Evolutionary conservation across 441 rosid species (phyloP).

Genomic region (Geranium incanum): DNA sequence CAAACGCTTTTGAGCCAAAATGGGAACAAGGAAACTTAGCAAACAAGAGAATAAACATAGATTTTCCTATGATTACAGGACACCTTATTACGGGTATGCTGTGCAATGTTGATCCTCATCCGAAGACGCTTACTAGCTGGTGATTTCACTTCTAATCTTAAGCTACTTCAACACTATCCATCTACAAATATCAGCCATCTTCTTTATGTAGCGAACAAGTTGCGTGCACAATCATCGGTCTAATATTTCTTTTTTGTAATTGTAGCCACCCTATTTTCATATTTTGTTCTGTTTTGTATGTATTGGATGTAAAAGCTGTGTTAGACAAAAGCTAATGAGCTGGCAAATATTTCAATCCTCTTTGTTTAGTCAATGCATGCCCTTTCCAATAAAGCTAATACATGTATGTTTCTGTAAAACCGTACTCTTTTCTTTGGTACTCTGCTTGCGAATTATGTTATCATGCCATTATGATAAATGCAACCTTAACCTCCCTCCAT

Average conservation of each 20-base stretch:
- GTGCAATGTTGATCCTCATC: slow-evolving; percentile 87
- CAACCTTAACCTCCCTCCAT: not conserved
- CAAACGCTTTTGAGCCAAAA: not conserved
- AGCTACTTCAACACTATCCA: slow-evolving; percentile 84
- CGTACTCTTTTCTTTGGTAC: not conserved
- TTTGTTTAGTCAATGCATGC: not conserved
- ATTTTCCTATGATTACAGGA: slow-evolving; percentile 43
- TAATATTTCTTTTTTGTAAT: slow-evolving; percentile 17
- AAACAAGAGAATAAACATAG: not conserved
- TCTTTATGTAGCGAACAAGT: slow-evolving; percentile 82
- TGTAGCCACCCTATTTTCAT: not conserved
- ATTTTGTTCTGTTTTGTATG: slow-evolving; percentile 9
- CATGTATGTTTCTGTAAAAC: not conserved
- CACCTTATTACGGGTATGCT: slow-evolving; percentile 77
- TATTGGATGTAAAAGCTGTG: not conserved
- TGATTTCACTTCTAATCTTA: slow-evolving; percentile 90
- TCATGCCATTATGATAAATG: not conserved
- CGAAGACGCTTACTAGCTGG: slow-evolving; percentile 84
- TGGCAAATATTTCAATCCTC: not conserved
- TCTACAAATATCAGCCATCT: slow-evolving; percentile 84
- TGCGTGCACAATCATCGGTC: slow-evolving; percentile 45
- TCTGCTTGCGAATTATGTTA: not conserved
- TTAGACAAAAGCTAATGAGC: not conserved
- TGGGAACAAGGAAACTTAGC: not conserved
- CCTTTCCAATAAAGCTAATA: not conserved